Base-by-base conservation (phyloP, 2,329 filamentous ascomycete species). In the Aspergillus sp. region DNA sequence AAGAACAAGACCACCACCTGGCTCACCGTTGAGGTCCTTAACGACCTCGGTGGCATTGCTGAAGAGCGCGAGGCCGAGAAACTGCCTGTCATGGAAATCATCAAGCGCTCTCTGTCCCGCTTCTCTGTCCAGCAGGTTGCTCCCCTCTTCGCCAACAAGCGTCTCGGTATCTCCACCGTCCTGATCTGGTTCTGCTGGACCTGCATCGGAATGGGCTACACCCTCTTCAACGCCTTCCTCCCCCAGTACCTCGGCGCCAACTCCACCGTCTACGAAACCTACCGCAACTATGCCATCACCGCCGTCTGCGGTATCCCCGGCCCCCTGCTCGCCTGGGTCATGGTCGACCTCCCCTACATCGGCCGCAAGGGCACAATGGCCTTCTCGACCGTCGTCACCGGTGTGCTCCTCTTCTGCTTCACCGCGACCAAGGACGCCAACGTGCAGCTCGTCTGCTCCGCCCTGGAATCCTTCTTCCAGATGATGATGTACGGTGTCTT, bases 141-240 rank as follows among this genome's bases (percentile, higher is more conserved):
- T 1, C 87, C 89, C 1, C 82, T 95, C 1, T 85, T 84, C 69
- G 68, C 69, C 39, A 77, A 75, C 54, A 77, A 74, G 68, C 77
- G 73, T 42, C 73, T 84, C 30, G 82, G 70, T 3, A 55, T 79
- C 6, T 80, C 78, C 11, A 85, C 81, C 24, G 58, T 73, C n/a
- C 68, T 84, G 1, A 70, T 93, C 48, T 30, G 27, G 89, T 89
- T 92, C 73, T 87, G 86, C 70, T 96, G 91, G 91, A 82, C 87
- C 0, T 87, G 85, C 13, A 93, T 96, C 64, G 91, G 91, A 59
- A 89, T 96, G 85, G 90, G 87, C 2, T 96, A 93, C 69, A 90
- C 90, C 1, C 83, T 96, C 2, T 96, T 93, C 82, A 95, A 95
- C 73, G 89, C 89, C 51, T 96, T 96, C 75, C 81, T 96, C n/a